These are phyloP conservation scores for Paraglomus brasilianum DNA, from an alignment of 192 early-diverging fungal species.

Conservation along the genomic window DNA sequence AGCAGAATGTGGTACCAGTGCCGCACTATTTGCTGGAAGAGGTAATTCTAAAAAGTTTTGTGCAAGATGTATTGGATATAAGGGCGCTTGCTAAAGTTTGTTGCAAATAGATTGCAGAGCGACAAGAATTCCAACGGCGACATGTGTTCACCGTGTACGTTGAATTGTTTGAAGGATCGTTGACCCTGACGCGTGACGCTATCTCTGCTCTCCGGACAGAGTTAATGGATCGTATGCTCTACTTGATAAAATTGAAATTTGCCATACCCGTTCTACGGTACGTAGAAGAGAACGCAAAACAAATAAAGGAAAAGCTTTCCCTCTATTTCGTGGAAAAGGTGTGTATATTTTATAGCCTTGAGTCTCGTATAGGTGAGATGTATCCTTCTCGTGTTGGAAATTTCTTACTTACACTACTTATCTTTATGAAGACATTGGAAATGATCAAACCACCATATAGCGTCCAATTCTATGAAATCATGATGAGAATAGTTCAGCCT, in stretches of 20 bases:
- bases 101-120: conserved; percentile 53
- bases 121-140: conserved; percentile 65
- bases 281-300: conserved; percentile 47
- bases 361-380: neutral
- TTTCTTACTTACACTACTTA: neutral
- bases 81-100: neutral
- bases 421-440: neutral
- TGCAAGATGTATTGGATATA: neutral
- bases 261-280: conserved; percentile 63
- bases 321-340: conserved; percentile 66
- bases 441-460: conserved; percentile 6
- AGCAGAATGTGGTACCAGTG: conserved; percentile 55
- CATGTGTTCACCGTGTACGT: conserved; percentile 64
- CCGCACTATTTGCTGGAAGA: conserved; percentile 73
- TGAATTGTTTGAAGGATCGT: conserved; percentile 55
- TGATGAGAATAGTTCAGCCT: conserved; percentile 17
- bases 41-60: conserved; percentile 23
- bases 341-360: neutral
- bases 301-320: conserved; percentile 66
- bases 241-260: conserved; percentile 63
- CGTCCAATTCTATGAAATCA: conserved; percentile 3
- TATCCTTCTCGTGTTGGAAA: neutral
- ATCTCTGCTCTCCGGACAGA: conserved; percentile 64
- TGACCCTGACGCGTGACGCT: conserved; percentile 59
- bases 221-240: conserved; percentile 66